A percentile compares a stretch with the other conserved stretches of the same genome.
Evolutionary conservation across 192 early-diverging fungal genomes (phyloP).

Genomic region (Rhizoclosmatium sp.): DNA sequence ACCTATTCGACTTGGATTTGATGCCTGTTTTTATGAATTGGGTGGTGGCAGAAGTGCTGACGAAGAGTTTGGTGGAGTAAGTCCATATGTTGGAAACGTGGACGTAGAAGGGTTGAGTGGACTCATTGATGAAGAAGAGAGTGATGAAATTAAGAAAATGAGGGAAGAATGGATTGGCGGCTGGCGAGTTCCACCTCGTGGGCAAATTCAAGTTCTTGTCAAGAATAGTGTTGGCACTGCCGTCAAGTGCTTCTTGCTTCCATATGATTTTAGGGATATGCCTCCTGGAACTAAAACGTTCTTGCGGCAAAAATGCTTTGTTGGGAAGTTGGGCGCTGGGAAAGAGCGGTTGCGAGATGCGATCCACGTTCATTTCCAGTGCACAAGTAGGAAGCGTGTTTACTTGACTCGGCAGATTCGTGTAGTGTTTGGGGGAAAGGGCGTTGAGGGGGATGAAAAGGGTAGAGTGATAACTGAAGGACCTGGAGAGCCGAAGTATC

Average conservation of each 20-base stretch:
- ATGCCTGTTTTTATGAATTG: slow-evolving; percentile 78
- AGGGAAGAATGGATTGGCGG: slow-evolving; percentile 54
- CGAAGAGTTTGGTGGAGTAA: slow-evolving; percentile 11
- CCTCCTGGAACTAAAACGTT: slow-evolving; percentile 77
- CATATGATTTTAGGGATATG: slow-evolving; percentile 82
- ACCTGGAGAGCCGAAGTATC: slow-evolving; percentile 60
- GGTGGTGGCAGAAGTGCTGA: slow-evolving; percentile 42
- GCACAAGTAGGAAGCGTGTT: slow-evolving; percentile 60
- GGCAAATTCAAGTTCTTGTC: slow-evolving; percentile 83
- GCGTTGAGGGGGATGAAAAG: slow-evolving; percentile 71
- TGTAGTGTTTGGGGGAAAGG: slow-evolving; percentile 77
- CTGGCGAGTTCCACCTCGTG: slow-evolving; percentile 74
- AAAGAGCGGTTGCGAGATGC: slow-evolving; percentile 67
- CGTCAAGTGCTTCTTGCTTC: slow-evolving; percentile 80
- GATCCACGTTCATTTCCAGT: slow-evolving; percentile 79
- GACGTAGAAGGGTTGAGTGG: slow-evolving; percentile 60
- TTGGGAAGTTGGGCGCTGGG: slow-evolving; percentile 13
- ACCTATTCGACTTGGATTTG: slow-evolving; percentile 66
- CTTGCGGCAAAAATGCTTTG: slow-evolving; percentile 80
- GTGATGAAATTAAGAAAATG: slow-evolving; percentile 2
- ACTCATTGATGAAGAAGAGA: slow-evolving; percentile 24
- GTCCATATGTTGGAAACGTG: slow-evolving; percentile 80
- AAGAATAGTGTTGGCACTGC: slow-evolving; percentile 80
- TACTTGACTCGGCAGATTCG: slow-evolving; percentile 72
- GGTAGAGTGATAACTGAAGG: slow-evolving; percentile 68